Evolutionary conservation across 805 yeast species (phyloP), one percentile per base, ranked within the genome.

Genomic region (Saccharomycopsis schoenii): DNA sequence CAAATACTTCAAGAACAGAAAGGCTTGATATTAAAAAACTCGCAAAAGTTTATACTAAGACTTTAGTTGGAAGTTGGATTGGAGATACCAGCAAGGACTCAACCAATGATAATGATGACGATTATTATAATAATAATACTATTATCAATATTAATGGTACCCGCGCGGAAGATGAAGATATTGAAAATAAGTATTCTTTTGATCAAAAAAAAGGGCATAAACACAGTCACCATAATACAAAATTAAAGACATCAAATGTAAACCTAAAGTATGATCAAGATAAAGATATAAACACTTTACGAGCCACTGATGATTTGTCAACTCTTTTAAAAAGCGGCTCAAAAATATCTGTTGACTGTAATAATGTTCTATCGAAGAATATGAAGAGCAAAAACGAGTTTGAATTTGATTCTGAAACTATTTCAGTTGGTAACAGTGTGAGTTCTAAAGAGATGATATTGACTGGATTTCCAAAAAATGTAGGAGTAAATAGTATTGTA

Each of bases 401-500:
- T 17, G 52, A 47, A 11, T 11, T 47, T 24, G n/a, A 2, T 12
- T 17, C 52, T 24, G 52, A 42, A 10, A 17, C 50, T n/a, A 42
- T 14, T 2, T 2, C 15, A 2, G 21, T 24, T 47, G 21, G 21
- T 24, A 47, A 11, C 21, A 10, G 12, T 10, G 41, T 37, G 15
- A 43, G 29, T 15, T 39, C 19, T 4, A 36, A 41, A 52, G 58
- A 74, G 1, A 62, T 82, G 14, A 68, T 74, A 17, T 61, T 80
- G 3, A 68, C 67, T n/a, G 73, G 76, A 19, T 68, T 82, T 29
- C 79, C 82, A 0, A 59, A 67, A 0, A 67, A 69, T 36, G 76
- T 81, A 9, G 83, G 86, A 9, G 64, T 83, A 9, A 74, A 74
- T 24, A 74, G 82, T 43, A 71, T 86, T 10, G 65, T 88, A 19